phyloP scores from a whole-genome alignment of 352 stramenopile genomes.

The Phytophthora sp. region DNA sequence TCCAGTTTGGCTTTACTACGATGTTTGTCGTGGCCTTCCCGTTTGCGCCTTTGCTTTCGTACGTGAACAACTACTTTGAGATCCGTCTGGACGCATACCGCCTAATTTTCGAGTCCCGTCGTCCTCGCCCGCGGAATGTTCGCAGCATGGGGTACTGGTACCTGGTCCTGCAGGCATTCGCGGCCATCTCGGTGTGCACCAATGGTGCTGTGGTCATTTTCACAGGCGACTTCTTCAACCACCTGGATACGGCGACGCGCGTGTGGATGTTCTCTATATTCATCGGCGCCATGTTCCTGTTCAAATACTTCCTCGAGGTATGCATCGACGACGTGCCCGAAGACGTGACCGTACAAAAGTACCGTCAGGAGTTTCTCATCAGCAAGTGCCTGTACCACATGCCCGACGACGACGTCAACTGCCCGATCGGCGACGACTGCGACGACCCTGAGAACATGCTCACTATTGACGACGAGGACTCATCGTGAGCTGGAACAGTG shows the following conservation, averaged over 20 bases:
- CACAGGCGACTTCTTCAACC: constrained; percentile 84
- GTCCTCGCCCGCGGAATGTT: constrained; percentile 80
- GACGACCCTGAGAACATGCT: constrained; percentile 55
- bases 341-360: constrained; percentile 75
- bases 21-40: constrained; percentile 95
- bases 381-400: constrained; percentile 88
- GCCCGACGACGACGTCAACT: constrained; percentile 74
- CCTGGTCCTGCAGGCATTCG: constrained; percentile 87
- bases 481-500: constrained; percentile 23
- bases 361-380: constrained; percentile 84
- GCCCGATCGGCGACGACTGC: constrained; percentile 31
- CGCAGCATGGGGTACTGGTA: constrained; percentile 94
- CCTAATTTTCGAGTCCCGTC: constrained; percentile 79
- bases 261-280: constrained; percentile 87
- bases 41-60: constrained; percentile 91
- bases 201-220: constrained; percentile 95
- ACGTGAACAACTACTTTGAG: constrained; percentile 94
- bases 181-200: constrained; percentile 91
- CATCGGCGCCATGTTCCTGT: constrained; percentile 80
- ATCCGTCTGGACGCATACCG: constrained; percentile 91
- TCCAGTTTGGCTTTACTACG: constrained; percentile 89
- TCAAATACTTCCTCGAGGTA: constrained; percentile 82
- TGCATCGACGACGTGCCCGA: constrained; percentile 78
- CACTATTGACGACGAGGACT: constrained; percentile 65
- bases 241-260: constrained; percentile 51